These are phyloP conservation scores for Favolaschia claudopus DNA, from an alignment of 768 basidiomycete genomes.

Conservation along the genomic window DNA sequence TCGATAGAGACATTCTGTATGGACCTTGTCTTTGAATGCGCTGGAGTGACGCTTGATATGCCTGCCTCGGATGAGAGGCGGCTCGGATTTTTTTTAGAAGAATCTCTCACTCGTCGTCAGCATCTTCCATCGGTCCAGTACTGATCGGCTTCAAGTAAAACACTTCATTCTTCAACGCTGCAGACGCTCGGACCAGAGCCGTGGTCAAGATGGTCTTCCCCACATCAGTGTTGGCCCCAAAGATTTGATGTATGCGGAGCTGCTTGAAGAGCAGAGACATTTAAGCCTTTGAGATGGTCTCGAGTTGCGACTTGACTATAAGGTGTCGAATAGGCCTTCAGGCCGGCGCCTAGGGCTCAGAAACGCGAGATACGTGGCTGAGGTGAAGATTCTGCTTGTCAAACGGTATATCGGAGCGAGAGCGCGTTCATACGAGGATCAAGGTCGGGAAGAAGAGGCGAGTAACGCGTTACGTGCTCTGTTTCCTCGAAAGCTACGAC, in stretches of 20 bases:
- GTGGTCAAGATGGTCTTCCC: conserved; percentile 93
- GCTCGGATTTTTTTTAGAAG: background rate
- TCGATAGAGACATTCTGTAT: conserved; percentile 78
- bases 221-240: conserved; percentile 96
- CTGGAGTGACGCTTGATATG: conserved; percentile 69
- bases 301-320: too few relatives aligned
- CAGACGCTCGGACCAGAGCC: conserved; percentile 84
- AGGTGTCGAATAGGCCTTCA: too few relatives aligned
- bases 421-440: too few relatives aligned
- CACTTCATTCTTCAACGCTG: conserved; percentile 55
- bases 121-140: conserved; percentile 80
- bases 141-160: conserved; percentile 92
- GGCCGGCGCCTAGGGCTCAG: too few relatives aligned
- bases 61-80: conserved; percentile 45
- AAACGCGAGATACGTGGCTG: too few relatives aligned
- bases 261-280: conserved; percentile 90
- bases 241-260: conserved; percentile 87
- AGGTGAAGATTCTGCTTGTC: too few relatives aligned
- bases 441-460: too few relatives aligned
- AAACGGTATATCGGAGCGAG: too few relatives aligned
- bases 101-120: conserved; percentile 80
- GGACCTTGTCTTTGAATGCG: conserved; percentile 47
- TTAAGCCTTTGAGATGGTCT: background rate
- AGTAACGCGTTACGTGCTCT: too few relatives aligned
- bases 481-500: too few relatives aligned